These are phyloP conservation scores for Rosa persica DNA, from an alignment of 306 rosid genomes.

Conservation along the genomic window DNA sequence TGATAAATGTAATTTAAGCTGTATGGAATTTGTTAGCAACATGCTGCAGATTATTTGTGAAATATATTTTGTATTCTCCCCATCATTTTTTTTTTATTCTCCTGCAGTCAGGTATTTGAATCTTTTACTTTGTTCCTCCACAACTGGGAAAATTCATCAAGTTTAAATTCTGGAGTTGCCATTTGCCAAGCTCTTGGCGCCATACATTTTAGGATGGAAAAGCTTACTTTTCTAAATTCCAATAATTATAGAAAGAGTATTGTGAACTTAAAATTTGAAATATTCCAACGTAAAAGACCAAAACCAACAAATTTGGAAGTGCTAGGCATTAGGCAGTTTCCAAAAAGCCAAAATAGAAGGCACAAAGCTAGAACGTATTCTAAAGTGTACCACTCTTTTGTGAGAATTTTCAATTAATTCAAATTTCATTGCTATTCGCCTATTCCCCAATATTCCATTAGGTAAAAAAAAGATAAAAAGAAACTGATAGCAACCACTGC, in stretches of 20 bases:
- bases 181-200: neutral
- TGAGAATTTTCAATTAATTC: too few species aligned
- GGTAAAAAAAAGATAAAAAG: too few species aligned
- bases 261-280: neutral
- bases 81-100: neutral
- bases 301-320: neutral
- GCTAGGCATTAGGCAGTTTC: neutral
- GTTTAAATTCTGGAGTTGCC: neutral
- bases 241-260: neutral
- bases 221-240: neutral
- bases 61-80: constrained; percentile 37
- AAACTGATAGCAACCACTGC: too few species aligned
- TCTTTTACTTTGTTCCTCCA: neutral
- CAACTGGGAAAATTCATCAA: neutral
- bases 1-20: constrained; percentile 53
- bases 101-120: constrained; percentile 30
- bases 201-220: too few species aligned
- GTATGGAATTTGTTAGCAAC: constrained; percentile 61
- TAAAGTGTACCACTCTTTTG: neutral
- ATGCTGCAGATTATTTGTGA: constrained; percentile 51
- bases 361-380: too few species aligned
- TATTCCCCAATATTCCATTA: too few species aligned
- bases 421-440: too few species aligned
- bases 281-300: neutral
- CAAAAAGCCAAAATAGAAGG: neutral